Evolutionary conservation across 106 monocot genomes (phyloP), one percentile per base, ranked within the genome.

Genomic region (Acorus calamus): DNA sequence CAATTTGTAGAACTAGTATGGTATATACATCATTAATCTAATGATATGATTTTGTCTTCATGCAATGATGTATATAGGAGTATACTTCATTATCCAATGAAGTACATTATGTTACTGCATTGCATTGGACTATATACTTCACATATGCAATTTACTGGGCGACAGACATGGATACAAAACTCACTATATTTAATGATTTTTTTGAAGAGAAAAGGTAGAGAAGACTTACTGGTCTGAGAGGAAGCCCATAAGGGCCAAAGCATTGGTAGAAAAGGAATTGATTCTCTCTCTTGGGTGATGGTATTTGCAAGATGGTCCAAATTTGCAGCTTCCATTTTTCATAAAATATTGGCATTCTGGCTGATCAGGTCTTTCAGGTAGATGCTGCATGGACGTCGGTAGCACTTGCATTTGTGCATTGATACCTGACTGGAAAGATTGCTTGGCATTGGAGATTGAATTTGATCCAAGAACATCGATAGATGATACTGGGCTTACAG

Each of bases 291-390:
- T 84, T 5, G 92, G 87, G 68, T 81, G 89, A 61, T 86, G 75
- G 59, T 86, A 86, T 68, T 86, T 90, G 80, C 80, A 91, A 45
- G 78, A 73, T 52, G 80, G 14, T 14, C 90, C 90, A 69, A 76
- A 91, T 42, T 86, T 86, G 64, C 90, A 91, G 59, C 65, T 79
- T 50, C 90, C 86, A 58, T 74, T 91, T 68, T 83, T 91, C 69
- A 91, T 70, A 66, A 70, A 91, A 59, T 83, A 83, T 58, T 86
- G 90, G 59, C 90, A 91, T 59, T 86, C 86, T 3, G 86, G 90
- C 63, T 83, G 83, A 47, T 86, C 83, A 8, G 83, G 83, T 56
- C 82, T 77, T 52, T 89, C 85, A 10, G 80, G 80, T 4, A 85
- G 60, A 69, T 48, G 43, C 4, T 63, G 6, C 4, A 9, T 46